A percentile compares a stretch with the other conserved stretches of the same genome.
phyloP scores from a whole-genome alignment of 2,329 filamentous ascomycete species.

The Cladophialophora carrionii region DNA sequence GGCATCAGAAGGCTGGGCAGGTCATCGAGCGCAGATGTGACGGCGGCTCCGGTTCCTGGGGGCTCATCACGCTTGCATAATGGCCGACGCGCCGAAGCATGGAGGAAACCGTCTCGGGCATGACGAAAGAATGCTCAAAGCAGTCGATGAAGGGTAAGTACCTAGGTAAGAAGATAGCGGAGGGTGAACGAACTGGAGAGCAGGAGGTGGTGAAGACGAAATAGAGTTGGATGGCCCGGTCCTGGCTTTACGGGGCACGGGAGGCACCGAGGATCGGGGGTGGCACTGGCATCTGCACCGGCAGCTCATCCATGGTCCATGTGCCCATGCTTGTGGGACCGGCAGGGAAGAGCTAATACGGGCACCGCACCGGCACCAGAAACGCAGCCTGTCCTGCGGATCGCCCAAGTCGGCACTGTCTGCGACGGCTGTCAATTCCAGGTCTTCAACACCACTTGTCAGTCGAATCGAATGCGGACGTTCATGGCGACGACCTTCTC shows the following conservation, averaged over 20 bases:
- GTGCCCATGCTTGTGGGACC: not conserved
- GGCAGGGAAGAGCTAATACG: constrained; percentile 11
- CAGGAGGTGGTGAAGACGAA: constrained; percentile 21
- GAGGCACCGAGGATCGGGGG: constrained; percentile 14
- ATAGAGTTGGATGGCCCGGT: constrained; percentile 26
- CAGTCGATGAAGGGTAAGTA: not conserved
- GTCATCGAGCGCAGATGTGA: not conserved
- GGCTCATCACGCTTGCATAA: not conserved
- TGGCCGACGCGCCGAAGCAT: not conserved
- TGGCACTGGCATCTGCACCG: constrained; percentile 4
- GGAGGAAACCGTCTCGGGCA: not conserved
- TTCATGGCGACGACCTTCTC: not conserved
- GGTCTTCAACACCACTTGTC: too few species aligned
- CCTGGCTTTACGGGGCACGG: constrained; percentile 9
- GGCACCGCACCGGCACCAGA: not conserved
- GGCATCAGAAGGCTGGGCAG: not conserved
- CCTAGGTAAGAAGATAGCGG: not conserved
- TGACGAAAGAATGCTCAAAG: not conserved
- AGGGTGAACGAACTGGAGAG: not conserved
- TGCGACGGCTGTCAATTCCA: not conserved
- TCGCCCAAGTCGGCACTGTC: not conserved
- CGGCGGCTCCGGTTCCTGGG: not conserved
- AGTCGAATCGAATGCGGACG: not conserved
- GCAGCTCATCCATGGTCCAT: not conserved
- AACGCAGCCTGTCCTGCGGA: constrained; percentile 1